Conservation (phyloP, 345 rosid species). For the Fremontodendron californicum region DNA sequence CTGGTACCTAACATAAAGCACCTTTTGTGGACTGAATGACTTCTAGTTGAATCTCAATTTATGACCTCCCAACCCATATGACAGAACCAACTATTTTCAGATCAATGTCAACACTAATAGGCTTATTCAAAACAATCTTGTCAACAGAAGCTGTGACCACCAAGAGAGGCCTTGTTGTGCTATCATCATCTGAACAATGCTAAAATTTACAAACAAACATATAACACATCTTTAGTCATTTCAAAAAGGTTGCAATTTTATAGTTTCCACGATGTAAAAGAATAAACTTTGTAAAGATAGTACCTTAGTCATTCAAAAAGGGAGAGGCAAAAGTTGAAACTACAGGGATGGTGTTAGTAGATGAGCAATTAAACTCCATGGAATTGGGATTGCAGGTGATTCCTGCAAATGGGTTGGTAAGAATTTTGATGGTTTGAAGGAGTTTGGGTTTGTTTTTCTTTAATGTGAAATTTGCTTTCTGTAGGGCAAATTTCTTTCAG, state of each 20-base stretch:
- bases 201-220: conserved; percentile 25
- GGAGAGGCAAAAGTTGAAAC: conserved; percentile 16
- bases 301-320: conserved; percentile 55
- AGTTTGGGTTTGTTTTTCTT: no score
- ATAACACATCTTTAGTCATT: not conserved
- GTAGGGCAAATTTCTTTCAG: not conserved
- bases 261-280: not conserved
- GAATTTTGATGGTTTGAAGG: not conserved
- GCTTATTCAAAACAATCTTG: conserved; percentile 61
- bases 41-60: conserved; percentile 82
- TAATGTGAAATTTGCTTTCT: not conserved
- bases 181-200: conserved; percentile 64
- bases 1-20: no score
- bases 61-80: conserved; percentile 85
- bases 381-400: not conserved
- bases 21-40: conserved; percentile 59
- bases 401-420: not conserved
- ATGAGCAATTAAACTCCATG: conserved; percentile 1
- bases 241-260: not conserved
- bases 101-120: conserved; percentile 57
- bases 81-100: conserved; percentile 66
- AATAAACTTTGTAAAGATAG: not conserved
- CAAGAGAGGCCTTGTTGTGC: conserved; percentile 51
- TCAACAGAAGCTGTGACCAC: conserved; percentile 94
- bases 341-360: not conserved